Conservation (phyloP, 352 stramenopile genomes). For the Phytophthora pisi region DNA sequence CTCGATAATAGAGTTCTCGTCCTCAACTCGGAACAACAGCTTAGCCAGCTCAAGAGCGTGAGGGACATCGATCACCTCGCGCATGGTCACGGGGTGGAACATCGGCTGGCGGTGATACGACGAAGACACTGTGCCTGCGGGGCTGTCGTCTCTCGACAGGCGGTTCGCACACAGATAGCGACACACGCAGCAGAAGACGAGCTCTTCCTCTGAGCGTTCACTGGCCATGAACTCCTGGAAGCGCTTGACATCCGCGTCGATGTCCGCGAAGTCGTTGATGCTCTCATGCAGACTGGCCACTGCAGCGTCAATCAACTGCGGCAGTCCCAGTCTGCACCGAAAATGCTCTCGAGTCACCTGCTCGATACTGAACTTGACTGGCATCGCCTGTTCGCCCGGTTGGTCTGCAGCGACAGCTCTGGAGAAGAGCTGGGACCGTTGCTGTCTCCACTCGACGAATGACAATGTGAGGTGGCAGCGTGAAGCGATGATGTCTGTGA, state of each 20-base stretch:
- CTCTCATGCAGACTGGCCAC: conserved; percentile 34
- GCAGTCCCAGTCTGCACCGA: conserved; percentile 62
- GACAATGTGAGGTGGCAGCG: conserved; percentile 58
- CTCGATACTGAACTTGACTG: conserved; percentile 42
- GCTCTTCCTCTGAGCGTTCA: conserved; percentile 57
- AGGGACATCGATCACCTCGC: conserved; percentile 56
- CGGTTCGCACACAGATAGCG: conserved; percentile 40
- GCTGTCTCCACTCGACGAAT: conserved; percentile 46
- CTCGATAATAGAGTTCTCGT: conserved; percentile 42
- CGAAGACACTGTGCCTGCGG: conserved; percentile 12
- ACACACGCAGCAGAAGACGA: conserved; percentile 69
- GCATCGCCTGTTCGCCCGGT: conserved; percentile 15
- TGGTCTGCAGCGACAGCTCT: conserved; percentile 23
- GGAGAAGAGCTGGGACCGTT: conserved; percentile 28
- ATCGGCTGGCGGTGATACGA: conserved; percentile 46
- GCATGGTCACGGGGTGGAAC: conserved; percentile 57
- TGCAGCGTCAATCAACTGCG: conserved; percentile 55
- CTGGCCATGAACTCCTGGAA: conserved; percentile 63
- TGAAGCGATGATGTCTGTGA: conserved; percentile 37
- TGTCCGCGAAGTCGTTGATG: conserved; percentile 41
- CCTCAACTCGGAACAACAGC: conserved; percentile 56
- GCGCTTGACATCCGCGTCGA: conserved; percentile 62
- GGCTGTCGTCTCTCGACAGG: conserved; percentile 16
- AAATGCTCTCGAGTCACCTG: conserved; percentile 66
- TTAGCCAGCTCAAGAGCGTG: conserved; percentile 52